Evolutionary conservation across 1,139 yeast genomes (phyloP), one percentile per base, ranked within the genome.

Genomic region (Candida albicans): DNA sequence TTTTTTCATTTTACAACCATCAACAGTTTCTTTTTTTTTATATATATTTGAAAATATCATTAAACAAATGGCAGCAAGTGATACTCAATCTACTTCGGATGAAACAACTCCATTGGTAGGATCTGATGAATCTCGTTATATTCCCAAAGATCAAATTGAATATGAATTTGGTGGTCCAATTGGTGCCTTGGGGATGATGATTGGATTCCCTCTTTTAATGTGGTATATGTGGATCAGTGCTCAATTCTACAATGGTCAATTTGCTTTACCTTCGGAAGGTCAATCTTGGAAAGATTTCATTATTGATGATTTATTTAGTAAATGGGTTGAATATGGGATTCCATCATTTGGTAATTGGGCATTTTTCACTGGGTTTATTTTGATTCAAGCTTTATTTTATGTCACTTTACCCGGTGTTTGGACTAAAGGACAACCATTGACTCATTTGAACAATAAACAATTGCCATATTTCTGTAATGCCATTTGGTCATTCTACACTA

Each of bases 141-240:
- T 69, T 24, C 59, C 67, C 35, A 66, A 65, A 42, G 67, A 68
- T 36, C 58, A 73, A 42, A 69, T 73, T 50, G 91, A 84, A 58
- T 88, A 81, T 68, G 99, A 93, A 57, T 93, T 93, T 59, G 99
- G 99, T 42, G 99, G 98, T 0, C 87, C 96, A 18, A 62, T 74
- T n/a, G 99, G 99, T 43, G 96, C 89, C 35, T 48, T 83, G 14
- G 90, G 93, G n/a, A 91, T 93, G 97, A 82, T 93, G 83, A 61
- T 79, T 39, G 96, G 96, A 2, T 95, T 93, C 70, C 99, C 99
- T 5, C 61, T 84, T 42, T 74, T 95, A 59, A 93, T 93, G 99
- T 88, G 87, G 78, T 93, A 93, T 68, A 85, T 93, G 93, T 93
- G 96, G 95, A 82, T 91, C 46, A 79, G 91, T 59, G 93, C 95